A percentile compares a stretch with the other conserved stretches of the same genome.
phyloP scores from a whole-genome alignment of 768 basidiomycete species.

The Neoboletus magnificus region DNA sequence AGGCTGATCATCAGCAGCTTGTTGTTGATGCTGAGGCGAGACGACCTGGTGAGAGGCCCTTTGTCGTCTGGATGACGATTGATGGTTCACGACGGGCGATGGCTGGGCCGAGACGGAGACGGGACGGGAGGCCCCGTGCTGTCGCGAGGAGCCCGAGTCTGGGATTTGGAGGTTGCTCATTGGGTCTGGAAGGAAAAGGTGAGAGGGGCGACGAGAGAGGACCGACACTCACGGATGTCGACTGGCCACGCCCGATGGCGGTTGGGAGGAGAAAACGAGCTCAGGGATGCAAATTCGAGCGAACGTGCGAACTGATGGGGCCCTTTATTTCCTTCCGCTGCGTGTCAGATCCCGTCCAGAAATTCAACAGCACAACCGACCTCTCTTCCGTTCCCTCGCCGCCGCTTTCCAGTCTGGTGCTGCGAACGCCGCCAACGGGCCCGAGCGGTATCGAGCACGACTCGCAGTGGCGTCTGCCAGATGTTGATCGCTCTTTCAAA shows the following conservation, averaged over 20 bases:
- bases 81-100: conserved; percentile 40
- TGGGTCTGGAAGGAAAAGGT: no score
- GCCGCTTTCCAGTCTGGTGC: no score
- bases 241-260: background rate
- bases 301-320: conserved; percentile 31
- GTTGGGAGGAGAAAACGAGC: conserved; percentile 13
- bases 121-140: conserved; percentile 43
- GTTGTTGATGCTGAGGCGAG: conserved; percentile 44
- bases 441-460: background rate
- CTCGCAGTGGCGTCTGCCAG: background rate
- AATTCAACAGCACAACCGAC: conserved; percentile 1
- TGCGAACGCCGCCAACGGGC: background rate
- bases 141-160: conserved; percentile 47
- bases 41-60: conserved; percentile 73
- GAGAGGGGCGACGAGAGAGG: no score
- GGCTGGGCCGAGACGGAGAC: conserved; percentile 58
- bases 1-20: conserved; percentile 41
- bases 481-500: conserved; percentile 16
- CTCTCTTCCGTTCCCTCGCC: background rate
- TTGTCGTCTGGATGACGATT: conserved; percentile 50
- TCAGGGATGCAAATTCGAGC: conserved; percentile 15
- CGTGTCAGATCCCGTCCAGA: background rate
- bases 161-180: conserved; percentile 44
- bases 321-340: conserved; percentile 13
- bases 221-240: conserved; percentile 14